A percentile compares a stretch with the other conserved stretches of the same genome.
phyloP scores from a whole-genome alignment of 2,329 filamentous ascomycete species.

The Exutisphaerella laricina region DNA sequence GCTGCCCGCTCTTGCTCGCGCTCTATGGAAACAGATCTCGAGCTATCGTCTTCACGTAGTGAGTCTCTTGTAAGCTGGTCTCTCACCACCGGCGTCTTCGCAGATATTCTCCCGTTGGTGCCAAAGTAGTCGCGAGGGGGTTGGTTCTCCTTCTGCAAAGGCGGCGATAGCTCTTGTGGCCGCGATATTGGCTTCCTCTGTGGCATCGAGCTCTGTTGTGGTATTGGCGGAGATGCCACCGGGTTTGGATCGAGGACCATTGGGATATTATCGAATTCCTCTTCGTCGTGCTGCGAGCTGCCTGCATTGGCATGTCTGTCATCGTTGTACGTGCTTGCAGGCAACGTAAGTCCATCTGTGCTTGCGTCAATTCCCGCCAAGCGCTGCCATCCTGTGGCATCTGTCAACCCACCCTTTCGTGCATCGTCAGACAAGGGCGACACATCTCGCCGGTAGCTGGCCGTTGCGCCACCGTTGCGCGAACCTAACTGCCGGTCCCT shows the following conservation, averaged over 20 bases:
- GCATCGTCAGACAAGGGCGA: constrained; percentile 34
- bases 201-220: constrained; percentile 18
- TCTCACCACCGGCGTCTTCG: constrained; percentile 32
- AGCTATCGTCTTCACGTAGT: constrained; percentile 30
- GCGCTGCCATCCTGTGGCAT: constrained; percentile 24
- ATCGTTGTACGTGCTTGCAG: constrained; percentile 70
- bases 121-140: constrained; percentile 42
- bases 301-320: constrained; percentile 68
- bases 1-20: constrained; percentile 30
- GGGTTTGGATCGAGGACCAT: constrained; percentile 49
- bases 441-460: constrained; percentile 29
- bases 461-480: constrained; percentile 25
- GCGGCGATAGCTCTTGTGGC: constrained; percentile 24
- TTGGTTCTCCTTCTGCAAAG: constrained; percentile 27
- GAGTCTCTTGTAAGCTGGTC: constrained; percentile 25
- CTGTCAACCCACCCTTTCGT: constrained; percentile 29
- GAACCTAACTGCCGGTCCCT: constrained; percentile 21
- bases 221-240: constrained; percentile 20
- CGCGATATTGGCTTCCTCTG: constrained; percentile 25
- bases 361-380: constrained; percentile 15
- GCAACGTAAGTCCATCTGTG: constrained; percentile 60
- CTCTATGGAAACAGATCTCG: constrained; percentile 44
- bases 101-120: constrained; percentile 25
- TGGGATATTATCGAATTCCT: constrained; percentile 46
- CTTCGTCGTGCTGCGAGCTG: constrained; percentile 55